Evolutionary conservation across 2,329 filamentous ascomycete genomes (phyloP).

Genomic region (Eurotiales sp.): DNA sequence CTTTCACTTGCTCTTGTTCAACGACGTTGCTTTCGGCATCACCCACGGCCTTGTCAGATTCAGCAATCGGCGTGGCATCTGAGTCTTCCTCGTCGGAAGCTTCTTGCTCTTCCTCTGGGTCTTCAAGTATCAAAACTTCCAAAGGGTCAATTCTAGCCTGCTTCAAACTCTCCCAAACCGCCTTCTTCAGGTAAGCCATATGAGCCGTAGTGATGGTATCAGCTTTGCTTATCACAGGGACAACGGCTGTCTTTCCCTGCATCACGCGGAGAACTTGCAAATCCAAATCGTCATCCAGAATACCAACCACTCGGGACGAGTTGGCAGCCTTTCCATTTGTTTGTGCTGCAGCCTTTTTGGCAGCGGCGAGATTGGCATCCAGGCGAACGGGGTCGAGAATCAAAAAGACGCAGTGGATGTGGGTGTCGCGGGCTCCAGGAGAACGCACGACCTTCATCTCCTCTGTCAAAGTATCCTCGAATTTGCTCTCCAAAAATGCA

Average conservation of each 20-base stretch:
- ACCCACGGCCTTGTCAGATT: conserved; percentile 21
- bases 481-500: conserved; percentile 92
- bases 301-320: conserved; percentile 51
- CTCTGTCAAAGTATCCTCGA: conserved; percentile 94
- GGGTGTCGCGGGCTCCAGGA: conserved; percentile 88
- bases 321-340: conserved; percentile 48
- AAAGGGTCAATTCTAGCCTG: conserved; percentile 82
- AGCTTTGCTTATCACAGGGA: conserved; percentile 93
- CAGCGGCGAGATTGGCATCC: conserved; percentile 72
- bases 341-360: conserved; percentile 56
- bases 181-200: conserved; percentile 87
- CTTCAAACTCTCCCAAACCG: conserved; percentile 84
- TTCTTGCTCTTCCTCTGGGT: conserved; percentile 59
- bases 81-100: conserved; percentile 37
- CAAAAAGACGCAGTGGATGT: conserved; percentile 94
- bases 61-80: conserved; percentile 19
- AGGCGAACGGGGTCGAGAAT: conserved; percentile 83
- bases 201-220: conserved; percentile 95
- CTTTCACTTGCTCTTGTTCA: neutral
- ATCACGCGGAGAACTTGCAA: conserved; percentile 83
- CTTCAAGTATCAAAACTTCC: conserved; percentile 77
- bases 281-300: conserved; percentile 83
- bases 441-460: conserved; percentile 97
- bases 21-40: conserved; percentile 25
- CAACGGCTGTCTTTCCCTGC: conserved; percentile 89